Base-by-base conservation (phyloP, 345 rosid genomes). In the Eutrema heterophyllum region DNA sequence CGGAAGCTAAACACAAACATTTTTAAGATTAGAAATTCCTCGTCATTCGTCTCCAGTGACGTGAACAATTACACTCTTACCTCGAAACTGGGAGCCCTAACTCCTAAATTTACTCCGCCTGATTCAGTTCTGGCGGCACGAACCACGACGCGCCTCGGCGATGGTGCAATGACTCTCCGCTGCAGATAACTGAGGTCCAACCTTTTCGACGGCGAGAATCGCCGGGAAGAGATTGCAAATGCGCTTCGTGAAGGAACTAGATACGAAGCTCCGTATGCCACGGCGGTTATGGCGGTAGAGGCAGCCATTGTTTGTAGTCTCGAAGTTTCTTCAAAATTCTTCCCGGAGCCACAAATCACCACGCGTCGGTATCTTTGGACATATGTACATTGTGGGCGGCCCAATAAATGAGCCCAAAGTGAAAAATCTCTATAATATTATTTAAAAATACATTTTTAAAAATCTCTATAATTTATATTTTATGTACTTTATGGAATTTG, bases 81-180 rank as follows among this genome's bases (percentile, higher is more conserved):
- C 91, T 90, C 81, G 63, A 93, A 90, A 70, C 71, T 5, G 1
- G 96, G 93, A 48, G 93, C 87, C 56, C 90, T 85, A 80, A 48
- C 83, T 39, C 97, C 93, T 35, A 87, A 64, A 4, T 90, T 80
- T 32, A 69, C 89, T 21, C 88, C 87, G 27, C 84, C 38, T 44
- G 96, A 89, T 75, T 86, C 89, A 0, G 73, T 77, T 72, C 89
- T 83, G 9, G 94, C 89, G 55, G 92, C 93, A 43, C 90, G 87
- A 64, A 87, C 67, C 33, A 76, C 61, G n/a, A 85, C 70, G 68
- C 71, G 75, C 49, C 72, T 84, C 44, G 80, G 56, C 41, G 82
- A 36, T 51, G 77, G 71, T 38, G 58, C 68, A 64, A 65, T 58
- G 72, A 43, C 57, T 58, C 83, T 74, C 50, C 68, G 77, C 62